These are phyloP conservation scores for Neonectria faginata DNA, from an alignment of 2,329 filamentous ascomycete species.

Conservation along the genomic window DNA sequence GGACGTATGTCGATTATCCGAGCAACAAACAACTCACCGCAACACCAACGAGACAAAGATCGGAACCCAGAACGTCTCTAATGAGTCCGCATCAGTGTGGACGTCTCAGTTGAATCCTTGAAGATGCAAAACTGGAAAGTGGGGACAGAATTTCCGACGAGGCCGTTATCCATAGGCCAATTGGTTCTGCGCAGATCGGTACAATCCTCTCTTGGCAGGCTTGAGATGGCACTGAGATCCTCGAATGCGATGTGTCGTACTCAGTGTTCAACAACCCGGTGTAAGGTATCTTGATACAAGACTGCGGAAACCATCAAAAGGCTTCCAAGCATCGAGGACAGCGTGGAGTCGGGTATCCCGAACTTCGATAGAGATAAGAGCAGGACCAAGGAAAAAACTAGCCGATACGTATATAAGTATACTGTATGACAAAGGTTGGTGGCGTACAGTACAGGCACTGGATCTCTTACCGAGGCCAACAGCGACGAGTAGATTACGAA, in stretches of 20 bases:
- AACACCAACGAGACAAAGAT: slow-evolving; percentile 21
- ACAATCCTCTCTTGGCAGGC: slow-evolving; percentile 31
- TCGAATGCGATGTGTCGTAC: slow-evolving; percentile 21
- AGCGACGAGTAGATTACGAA: slow-evolving; percentile 34
- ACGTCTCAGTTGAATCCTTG: slow-evolving; percentile 32
- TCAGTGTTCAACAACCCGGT: background rate
- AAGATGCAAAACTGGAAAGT: slow-evolving; percentile 33
- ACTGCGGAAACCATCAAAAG: slow-evolving; percentile 12
- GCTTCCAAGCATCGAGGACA: slow-evolving; percentile 11
- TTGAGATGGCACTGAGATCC: slow-evolving; percentile 33
- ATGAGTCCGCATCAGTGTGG: slow-evolving; percentile 34
- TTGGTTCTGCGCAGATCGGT: slow-evolving; percentile 38
- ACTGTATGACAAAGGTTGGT: slow-evolving; percentile 34
- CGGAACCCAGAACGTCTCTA: slow-evolving; percentile 12
- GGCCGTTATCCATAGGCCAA: slow-evolving; percentile 41
- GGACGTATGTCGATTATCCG: slow-evolving; percentile 33
- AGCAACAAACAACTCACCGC: slow-evolving; percentile 24
- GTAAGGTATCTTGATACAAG: background rate
- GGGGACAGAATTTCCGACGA: slow-evolving; percentile 28
- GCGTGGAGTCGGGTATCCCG: slow-evolving; percentile 33
- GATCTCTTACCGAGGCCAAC: slow-evolving; percentile 36
- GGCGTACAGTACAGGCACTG: slow-evolving; percentile 36
- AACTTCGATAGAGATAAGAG: slow-evolving; percentile 37
- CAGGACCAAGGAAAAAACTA: slow-evolving; percentile 30
- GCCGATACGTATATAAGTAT: slow-evolving; percentile 25